Evolutionary conservation across 768 basidiomycete species (phyloP).

Genomic region (Collybiopsis confluens): DNA sequence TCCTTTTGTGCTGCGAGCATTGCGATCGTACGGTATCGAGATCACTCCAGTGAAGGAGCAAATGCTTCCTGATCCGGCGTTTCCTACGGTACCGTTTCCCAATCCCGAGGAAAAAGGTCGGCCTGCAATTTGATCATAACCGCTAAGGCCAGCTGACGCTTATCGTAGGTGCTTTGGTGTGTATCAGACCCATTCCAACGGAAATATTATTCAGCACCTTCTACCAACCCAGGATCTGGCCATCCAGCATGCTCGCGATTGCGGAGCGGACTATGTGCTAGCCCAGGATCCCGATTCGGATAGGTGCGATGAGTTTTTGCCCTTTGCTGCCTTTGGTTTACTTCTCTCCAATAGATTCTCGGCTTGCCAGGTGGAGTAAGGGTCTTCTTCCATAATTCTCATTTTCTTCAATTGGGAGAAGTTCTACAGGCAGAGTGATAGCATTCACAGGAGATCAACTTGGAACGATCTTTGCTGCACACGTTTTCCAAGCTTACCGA

Average conservation of each 20-base stretch:
- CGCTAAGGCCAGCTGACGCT: not conserved
- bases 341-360: no score
- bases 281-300: constrained; percentile 92
- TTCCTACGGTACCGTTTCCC: constrained; percentile 80
- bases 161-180: constrained; percentile 44
- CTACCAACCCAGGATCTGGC: constrained; percentile 72
- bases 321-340: no score
- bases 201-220: no score
- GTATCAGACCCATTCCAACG: constrained; percentile 7
- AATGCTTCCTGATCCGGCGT: constrained; percentile 74
- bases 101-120: constrained; percentile 89
- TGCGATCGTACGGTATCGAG: constrained; percentile 53
- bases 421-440: constrained; percentile 55
- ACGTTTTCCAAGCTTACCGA: constrained; percentile 38
- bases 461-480: constrained; percentile 48
- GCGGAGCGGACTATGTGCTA: constrained; percentile 59
- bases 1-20: constrained; percentile 52
- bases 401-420: constrained; percentile 10
- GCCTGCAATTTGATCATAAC: not conserved
- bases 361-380: constrained; percentile 66
- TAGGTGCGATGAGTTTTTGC: no score
- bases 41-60: constrained; percentile 52
- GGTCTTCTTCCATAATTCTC: constrained; percentile 7
- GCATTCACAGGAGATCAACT: constrained; percentile 85
- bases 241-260: constrained; percentile 51